Evolutionary conservation across 2,329 filamentous ascomycete genomes (phyloP).

Genomic region (Zasmidium cellare): DNA sequence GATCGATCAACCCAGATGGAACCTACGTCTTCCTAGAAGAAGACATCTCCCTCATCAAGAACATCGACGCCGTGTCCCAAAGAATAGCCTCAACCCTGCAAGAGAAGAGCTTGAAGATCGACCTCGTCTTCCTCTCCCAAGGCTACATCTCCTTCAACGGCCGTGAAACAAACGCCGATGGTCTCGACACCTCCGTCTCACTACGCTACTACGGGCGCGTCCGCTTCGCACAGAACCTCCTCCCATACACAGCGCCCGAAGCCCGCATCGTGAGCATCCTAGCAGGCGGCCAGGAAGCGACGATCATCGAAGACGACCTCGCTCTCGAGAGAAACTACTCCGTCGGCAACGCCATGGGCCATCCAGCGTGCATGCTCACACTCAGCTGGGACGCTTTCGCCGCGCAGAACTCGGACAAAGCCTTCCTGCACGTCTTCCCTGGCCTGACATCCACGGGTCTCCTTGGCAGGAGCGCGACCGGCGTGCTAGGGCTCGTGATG

Average conservation of each 20-base stretch:
- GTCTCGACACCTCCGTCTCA: slow-evolving; percentile 23
- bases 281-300: slow-evolving; percentile 24
- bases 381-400: slow-evolving; percentile 25
- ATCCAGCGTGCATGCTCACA: slow-evolving; percentile 22
- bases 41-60: slow-evolving; percentile 39
- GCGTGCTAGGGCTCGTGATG: slow-evolving; percentile 10
- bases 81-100: slow-evolving; percentile 30
- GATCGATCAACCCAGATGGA: slow-evolving; percentile 13
- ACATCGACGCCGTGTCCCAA: slow-evolving; percentile 36
- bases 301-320: slow-evolving; percentile 25
- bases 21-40: slow-evolving; percentile 5
- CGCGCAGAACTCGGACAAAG: slow-evolving; percentile 11
- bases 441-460: slow-evolving; percentile 22
- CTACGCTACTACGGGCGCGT: slow-evolving; percentile 29
- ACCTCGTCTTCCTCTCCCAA: slow-evolving; percentile 43
- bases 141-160: slow-evolving; percentile 37
- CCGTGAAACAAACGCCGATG: slow-evolving; percentile 27
- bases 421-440: slow-evolving; percentile 25
- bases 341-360: slow-evolving; percentile 10
- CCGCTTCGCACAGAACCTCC: slow-evolving; percentile 21
- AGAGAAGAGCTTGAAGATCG: slow-evolving; percentile 26
- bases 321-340: slow-evolving; percentile 18
- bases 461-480: slow-evolving; percentile 16
- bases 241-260: slow-evolving; percentile 1
- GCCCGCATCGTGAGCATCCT: slow-evolving; percentile 23